Evolutionary conservation across 1,284 basidiomycete genomes (phyloP).

Genomic region (Cutaneotrichosporon dermatis): DNA sequence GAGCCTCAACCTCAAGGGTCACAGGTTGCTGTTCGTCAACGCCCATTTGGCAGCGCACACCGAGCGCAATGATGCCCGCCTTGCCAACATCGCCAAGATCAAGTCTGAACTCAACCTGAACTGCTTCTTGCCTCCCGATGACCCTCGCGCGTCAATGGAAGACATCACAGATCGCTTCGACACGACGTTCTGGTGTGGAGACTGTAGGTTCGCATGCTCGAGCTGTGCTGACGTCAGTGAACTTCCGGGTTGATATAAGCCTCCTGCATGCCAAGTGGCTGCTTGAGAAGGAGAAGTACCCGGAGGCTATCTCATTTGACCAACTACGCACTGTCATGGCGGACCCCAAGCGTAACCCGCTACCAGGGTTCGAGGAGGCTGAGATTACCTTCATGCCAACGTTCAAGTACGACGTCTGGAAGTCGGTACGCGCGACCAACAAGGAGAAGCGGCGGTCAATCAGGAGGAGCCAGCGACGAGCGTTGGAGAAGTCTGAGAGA

Average conservation of each 20-base stretch:
- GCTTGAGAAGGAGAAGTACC: conserved; percentile 51
- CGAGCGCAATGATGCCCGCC: conserved; percentile 38
- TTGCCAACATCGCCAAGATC: conserved; percentile 52
- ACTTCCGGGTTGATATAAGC: conserved; percentile 55
- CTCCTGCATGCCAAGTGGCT: conserved; percentile 56
- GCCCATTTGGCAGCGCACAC: conserved; percentile 56
- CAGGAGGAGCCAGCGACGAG: conserved; percentile 15
- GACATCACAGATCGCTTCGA: conserved; percentile 56
- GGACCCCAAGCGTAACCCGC: conserved; percentile 34
- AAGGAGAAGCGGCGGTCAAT: conserved; percentile 31
- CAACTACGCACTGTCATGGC: conserved; percentile 53
- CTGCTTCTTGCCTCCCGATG: conserved; percentile 50
- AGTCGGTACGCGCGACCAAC: conserved; percentile 48
- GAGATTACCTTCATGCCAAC: conserved; percentile 52
- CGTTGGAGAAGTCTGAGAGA: conserved; percentile 15
- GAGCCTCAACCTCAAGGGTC: conserved; percentile 53
- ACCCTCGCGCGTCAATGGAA: conserved; percentile 25
- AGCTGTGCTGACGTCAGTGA: conserved; percentile 28
- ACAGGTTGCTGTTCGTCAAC: conserved; percentile 55
- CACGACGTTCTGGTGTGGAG: conserved; percentile 54
- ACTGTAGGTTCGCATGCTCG: conserved; percentile 17
- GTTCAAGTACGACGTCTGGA: conserved; percentile 53
- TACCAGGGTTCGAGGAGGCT: conserved; percentile 52
- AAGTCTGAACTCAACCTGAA: conserved; percentile 54
- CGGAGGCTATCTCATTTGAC: conserved; percentile 54